Evolutionary conservation across 495 filamentous ascomycete species (phyloP).

Genomic region (Aspergillus bertholletiae): DNA sequence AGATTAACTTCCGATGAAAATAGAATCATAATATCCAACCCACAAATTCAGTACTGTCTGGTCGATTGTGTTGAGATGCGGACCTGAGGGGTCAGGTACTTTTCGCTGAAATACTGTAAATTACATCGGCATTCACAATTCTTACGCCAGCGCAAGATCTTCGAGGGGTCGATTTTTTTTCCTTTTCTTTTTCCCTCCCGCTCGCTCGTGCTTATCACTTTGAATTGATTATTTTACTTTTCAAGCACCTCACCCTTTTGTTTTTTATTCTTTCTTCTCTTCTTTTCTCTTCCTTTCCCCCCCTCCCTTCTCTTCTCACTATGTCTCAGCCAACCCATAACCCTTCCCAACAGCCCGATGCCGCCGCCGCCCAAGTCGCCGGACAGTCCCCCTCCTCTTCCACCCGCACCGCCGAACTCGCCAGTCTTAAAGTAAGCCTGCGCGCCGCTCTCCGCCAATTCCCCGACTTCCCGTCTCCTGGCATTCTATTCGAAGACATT

Average conservation of each 20-base stretch:
- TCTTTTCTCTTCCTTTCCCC: conserved; percentile 27
- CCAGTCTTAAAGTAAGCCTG: conserved; percentile 85
- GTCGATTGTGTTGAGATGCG: not conserved
- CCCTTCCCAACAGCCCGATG: conserved; percentile 24
- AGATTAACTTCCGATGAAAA: too few species aligned
- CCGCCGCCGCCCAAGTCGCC: conserved; percentile 48
- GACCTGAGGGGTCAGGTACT: not conserved
- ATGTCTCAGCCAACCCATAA: conserved; percentile 53
- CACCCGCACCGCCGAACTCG: conserved; percentile 81
- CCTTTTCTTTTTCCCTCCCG: conserved; percentile 8
- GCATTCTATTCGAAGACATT: conserved; percentile 98
- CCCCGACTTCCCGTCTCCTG: conserved; percentile 90
- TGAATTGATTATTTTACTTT: conserved; percentile 28
- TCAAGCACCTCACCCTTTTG: conserved; percentile 19
- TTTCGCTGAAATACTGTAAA: not conserved
- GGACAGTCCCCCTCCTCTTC: conserved; percentile 50
- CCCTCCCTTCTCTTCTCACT: conserved; percentile 32
- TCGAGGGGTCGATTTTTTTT: conserved; percentile 4
- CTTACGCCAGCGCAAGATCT: not conserved
- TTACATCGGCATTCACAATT: not conserved
- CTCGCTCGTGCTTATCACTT: conserved; percentile 28
- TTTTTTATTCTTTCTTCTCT: conserved; percentile 21
- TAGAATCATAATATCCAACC: too few species aligned
- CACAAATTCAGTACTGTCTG: too few species aligned
- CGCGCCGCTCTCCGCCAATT: conserved; percentile 64